Evolutionary conservation across 2,329 filamentous ascomycete species (phyloP).

Genomic region (Lachnellula hyalina): DNA sequence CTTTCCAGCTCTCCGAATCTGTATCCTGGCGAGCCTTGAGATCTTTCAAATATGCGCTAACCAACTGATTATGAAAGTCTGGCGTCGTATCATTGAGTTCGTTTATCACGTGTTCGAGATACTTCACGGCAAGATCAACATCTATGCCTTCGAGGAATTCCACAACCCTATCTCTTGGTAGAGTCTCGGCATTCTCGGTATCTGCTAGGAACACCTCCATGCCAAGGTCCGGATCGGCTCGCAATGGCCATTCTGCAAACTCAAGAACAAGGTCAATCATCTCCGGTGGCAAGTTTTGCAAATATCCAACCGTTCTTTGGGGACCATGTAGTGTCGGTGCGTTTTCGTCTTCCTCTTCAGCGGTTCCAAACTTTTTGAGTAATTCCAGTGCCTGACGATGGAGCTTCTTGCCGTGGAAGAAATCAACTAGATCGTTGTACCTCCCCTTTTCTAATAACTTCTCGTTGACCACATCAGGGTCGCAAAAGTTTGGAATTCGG

Average conservation of each 20-base stretch:
- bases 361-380: slow-evolving; percentile 72
- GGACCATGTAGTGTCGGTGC: slow-evolving; percentile 67
- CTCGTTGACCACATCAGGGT: slow-evolving; percentile 91
- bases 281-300: slow-evolving; percentile 83
- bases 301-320: slow-evolving; percentile 75
- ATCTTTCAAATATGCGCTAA: slow-evolving; percentile 62
- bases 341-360: slow-evolving; percentile 44
- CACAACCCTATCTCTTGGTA: slow-evolving; percentile 73
- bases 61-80: slow-evolving; percentile 80
- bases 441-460: slow-evolving; percentile 82
- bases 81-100: slow-evolving; percentile 81
- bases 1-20: slow-evolving; percentile 46
- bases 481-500: slow-evolving; percentile 94
- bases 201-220: slow-evolving; percentile 95
- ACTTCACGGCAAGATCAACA: slow-evolving; percentile 65
- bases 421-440: slow-evolving; percentile 94
- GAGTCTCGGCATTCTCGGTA: slow-evolving; percentile 86
- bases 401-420: slow-evolving; percentile 90
- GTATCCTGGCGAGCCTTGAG: slow-evolving; percentile 34
- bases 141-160: slow-evolving; percentile 69
- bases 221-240: slow-evolving; percentile 63
- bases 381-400: slow-evolving; percentile 83
- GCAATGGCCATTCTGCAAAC: slow-evolving; percentile 83
- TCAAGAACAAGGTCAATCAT: slow-evolving; percentile 88
- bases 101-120: slow-evolving; percentile 84